A percentile compares a stretch with the other conserved stretches of the same genome.
Conservation (phyloP, 2,329 filamentous ascomycete species). For the Pyricularia sp. region DNA sequence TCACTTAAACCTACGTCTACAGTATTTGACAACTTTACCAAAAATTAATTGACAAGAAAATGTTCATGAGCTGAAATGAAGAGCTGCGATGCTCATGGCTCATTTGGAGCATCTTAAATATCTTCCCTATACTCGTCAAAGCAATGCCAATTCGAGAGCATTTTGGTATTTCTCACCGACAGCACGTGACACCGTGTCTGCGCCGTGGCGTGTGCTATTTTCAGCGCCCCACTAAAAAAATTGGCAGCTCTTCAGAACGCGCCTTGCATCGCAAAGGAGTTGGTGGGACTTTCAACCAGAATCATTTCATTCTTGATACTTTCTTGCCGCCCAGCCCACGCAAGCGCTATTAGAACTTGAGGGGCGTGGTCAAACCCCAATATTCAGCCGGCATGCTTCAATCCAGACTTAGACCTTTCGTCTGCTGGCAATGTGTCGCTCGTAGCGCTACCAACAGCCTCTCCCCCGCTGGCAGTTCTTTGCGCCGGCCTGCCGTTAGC, state of each 20-base stretch:
- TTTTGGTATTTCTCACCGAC: not conserved
- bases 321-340: not conserved
- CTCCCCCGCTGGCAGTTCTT: not conserved
- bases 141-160: not conserved
- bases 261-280: not conserved
- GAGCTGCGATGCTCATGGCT: not conserved
- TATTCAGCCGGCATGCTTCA: not conserved
- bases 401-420: not conserved
- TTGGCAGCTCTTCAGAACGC: not conserved
- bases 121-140: not conserved
- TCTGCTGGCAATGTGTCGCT: conserved; percentile 2
- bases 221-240: not conserved
- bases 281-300: not conserved
- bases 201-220: not conserved
- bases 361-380: not conserved
- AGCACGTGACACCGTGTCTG: not conserved
- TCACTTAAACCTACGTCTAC: no score
- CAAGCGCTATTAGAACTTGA: not conserved
- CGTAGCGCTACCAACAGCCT: not conserved
- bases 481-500: not conserved
- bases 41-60: not conserved
- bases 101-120: not conserved
- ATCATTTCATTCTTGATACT: not conserved
- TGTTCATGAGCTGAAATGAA: not conserved
- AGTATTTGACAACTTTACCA: no score